These are phyloP conservation scores for Metarhizium sp. DNA, from an alignment of 2,329 filamentous ascomycete species.

Conservation along the genomic window DNA sequence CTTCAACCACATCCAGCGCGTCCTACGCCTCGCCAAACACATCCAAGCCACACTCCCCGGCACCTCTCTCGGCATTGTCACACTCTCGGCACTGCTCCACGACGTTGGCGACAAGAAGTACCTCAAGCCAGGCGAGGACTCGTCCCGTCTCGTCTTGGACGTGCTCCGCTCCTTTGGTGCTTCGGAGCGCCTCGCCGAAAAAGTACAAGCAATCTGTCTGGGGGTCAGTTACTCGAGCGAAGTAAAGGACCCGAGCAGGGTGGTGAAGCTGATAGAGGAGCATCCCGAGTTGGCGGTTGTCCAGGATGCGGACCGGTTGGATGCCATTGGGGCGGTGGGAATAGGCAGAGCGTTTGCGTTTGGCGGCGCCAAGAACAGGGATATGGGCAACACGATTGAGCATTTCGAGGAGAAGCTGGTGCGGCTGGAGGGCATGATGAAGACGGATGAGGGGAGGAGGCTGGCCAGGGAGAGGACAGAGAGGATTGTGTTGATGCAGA, in stretches of 20 bases:
- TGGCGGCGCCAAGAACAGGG: conserved; percentile 52
- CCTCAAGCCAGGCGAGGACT: conserved; percentile 45
- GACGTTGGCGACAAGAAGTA: conserved; percentile 88
- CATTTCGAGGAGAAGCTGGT: conserved; percentile 74
- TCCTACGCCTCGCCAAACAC: conserved; percentile 60
- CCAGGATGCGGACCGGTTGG: conserved; percentile 88
- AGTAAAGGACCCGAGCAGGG: conserved; percentile 50
- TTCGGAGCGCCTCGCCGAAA: conserved; percentile 45
- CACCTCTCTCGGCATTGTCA: conserved; percentile 40
- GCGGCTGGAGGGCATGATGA: conserved; percentile 54
- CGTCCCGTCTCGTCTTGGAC: conserved; percentile 43
- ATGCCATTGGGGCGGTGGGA: conserved; percentile 81
- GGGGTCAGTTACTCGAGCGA: conserved; percentile 75
- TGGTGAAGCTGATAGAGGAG: conserved; percentile 49
- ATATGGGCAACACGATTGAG: conserved; percentile 55
- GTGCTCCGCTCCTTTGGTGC: conserved; percentile 50
- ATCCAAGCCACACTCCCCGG: conserved; percentile 45
- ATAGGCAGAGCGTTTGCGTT: conserved; percentile 60
- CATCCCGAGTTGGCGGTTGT: conserved; percentile 63
- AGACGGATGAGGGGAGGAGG: conserved; percentile 45
- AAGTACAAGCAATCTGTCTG: conserved; percentile 62
- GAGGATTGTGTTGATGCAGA: conserved; percentile 41
- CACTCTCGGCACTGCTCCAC: conserved; percentile 69
- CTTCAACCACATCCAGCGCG: conserved; percentile 74
- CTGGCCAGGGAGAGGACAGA: conserved; percentile 45